Conservation (phyloP, 169 alveolate genomes). For the Plasmodium vinckei region DNA sequence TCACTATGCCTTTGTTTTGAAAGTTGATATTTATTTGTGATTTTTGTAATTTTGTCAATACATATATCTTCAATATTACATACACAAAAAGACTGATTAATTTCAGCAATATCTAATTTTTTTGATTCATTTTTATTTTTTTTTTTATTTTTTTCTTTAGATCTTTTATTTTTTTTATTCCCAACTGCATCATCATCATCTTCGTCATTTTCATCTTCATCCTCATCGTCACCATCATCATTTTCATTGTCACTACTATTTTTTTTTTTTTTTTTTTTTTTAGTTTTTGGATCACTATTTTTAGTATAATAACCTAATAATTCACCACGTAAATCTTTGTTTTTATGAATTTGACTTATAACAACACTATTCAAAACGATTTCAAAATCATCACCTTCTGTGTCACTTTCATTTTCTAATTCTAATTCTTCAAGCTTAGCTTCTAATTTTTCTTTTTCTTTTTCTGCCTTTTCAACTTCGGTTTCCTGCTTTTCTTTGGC, state of each 20-base stretch:
- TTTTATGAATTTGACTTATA: slow-evolving; percentile 58
- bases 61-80: slow-evolving; percentile 74
- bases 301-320: slow-evolving; percentile 66
- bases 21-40: slow-evolving; percentile 41
- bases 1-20: slow-evolving; percentile 56
- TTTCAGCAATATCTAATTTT: slow-evolving; percentile 52
- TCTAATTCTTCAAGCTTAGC: slow-evolving; percentile 23
- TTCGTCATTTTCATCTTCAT: slow-evolving; percentile 19
- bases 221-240: slow-evolving; percentile 18
- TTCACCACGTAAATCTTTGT: slow-evolving; percentile 73
- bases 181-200: background rate
- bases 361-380: slow-evolving; percentile 71
- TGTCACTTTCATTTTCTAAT: slow-evolving; percentile 27
- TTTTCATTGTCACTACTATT: slow-evolving; percentile 18
- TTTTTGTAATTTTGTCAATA: slow-evolving; percentile 45
- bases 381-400: slow-evolving; percentile 73
- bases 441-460: slow-evolving; percentile 56
- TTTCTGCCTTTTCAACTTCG: slow-evolving; percentile 7
- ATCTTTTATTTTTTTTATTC: background rate
- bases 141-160: slow-evolving; percentile 21
- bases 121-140: slow-evolving; percentile 49
- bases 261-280: slow-evolving; percentile 61
- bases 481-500: slow-evolving; percentile 43
- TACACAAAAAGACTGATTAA: slow-evolving; percentile 73
- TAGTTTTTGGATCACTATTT: slow-evolving; percentile 23